Percentiles rank a stretch among this genome's conserved stretches.
These are phyloP conservation scores for Irpex sp. DNA, from an alignment of 1,284 basidiomycete species.

Conservation along the genomic window DNA sequence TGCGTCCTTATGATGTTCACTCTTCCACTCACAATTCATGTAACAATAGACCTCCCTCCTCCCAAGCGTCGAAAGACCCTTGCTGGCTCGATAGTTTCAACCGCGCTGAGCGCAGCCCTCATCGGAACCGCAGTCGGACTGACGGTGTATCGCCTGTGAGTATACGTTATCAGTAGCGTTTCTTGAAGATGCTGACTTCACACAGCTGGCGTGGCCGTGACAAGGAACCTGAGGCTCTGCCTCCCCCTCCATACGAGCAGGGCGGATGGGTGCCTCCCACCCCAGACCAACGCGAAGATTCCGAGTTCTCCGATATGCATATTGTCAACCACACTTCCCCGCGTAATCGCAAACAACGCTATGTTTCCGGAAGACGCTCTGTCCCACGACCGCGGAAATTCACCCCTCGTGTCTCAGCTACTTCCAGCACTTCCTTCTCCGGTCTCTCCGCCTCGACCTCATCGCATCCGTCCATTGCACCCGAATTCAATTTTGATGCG, in stretches of 20 bases:
- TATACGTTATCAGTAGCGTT: conserved; percentile 13
- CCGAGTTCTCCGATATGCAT: conserved; percentile 13
- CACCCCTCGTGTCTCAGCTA: conserved; percentile 23
- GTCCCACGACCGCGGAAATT: conserved; percentile 32
- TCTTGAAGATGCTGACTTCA: conserved; percentile 2
- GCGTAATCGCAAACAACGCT: conserved; percentile 25
- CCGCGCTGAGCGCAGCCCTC: conserved; percentile 75
- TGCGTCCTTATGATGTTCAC: conserved; percentile 24
- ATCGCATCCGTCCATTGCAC: conserved; percentile 9
- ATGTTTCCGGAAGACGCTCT: conserved; percentile 28
- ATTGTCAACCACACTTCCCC: conserved; percentile 1
- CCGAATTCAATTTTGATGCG: conserved; percentile 22
- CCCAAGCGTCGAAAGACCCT: conserved; percentile 62
- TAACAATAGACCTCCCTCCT: conserved; percentile 51
- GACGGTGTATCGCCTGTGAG: conserved; percentile 79
- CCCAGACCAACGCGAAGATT: conserved; percentile 1
- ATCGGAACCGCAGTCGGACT: conserved; percentile 80
- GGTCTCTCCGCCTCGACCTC: not conserved
- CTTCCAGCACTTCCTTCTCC: conserved; percentile 24
- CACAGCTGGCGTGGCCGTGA: conserved; percentile 66
- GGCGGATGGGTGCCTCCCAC: conserved; percentile 47
- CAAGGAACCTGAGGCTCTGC: conserved; percentile 43
- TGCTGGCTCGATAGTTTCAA: conserved; percentile 74
- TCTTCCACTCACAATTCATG: conserved; percentile 33
- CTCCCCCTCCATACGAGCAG: conserved; percentile 64